Percentiles rank a stretch among this genome's conserved stretches.
phyloP scores from a whole-genome alignment of 805 yeast species.

The Metschnikowia cubensis region DNA sequence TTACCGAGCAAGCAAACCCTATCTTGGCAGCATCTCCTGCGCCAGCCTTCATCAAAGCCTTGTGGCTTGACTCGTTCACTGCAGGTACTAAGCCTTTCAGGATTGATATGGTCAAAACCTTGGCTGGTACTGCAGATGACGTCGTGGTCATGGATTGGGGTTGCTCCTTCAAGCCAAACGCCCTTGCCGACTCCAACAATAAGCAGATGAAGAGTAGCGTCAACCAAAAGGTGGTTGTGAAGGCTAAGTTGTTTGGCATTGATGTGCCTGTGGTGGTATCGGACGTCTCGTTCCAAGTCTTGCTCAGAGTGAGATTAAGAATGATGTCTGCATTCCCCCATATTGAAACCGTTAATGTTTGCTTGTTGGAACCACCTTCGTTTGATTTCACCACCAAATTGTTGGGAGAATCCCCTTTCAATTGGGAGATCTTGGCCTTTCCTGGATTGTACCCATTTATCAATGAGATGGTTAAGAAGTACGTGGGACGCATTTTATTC shows the following conservation, averaged over 20 bases:
- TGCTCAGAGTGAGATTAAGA: slow-evolving; percentile 76
- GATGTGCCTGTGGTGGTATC: slow-evolving; percentile 77
- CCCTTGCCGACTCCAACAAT: slow-evolving; percentile 74
- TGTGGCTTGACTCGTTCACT: slow-evolving; percentile 87
- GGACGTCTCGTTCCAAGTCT: slow-evolving; percentile 71
- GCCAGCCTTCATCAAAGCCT: slow-evolving; percentile 78
- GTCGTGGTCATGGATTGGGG: slow-evolving; percentile 98
- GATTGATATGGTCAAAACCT: slow-evolving; percentile 82
- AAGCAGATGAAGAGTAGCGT: slow-evolving; percentile 82
- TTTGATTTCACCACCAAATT: slow-evolving; percentile 74
- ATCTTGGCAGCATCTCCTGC: slow-evolving; percentile 69
- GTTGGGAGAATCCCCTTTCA: slow-evolving; percentile 79
- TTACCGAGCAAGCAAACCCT: slow-evolving; percentile 81
- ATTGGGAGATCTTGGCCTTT: slow-evolving; percentile 79
- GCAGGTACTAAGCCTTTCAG: slow-evolving; percentile 95
- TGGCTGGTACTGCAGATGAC: slow-evolving; percentile 85
- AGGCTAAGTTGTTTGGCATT: slow-evolving; percentile 78
- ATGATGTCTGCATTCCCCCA: slow-evolving; percentile 92
- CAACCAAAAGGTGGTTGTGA: slow-evolving; percentile 75
- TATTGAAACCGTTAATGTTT: slow-evolving; percentile 82
- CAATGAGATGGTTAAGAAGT: slow-evolving; percentile 79
- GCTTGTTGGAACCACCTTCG: slow-evolving; percentile 81
- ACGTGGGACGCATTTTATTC: slow-evolving; percentile 82
- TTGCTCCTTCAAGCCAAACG: slow-evolving; percentile 88
- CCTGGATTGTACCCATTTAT: slow-evolving; percentile 87